Evolutionary conservation across 1,284 basidiomycete genomes (phyloP).

Genomic region (Stereum hirsutum): DNA sequence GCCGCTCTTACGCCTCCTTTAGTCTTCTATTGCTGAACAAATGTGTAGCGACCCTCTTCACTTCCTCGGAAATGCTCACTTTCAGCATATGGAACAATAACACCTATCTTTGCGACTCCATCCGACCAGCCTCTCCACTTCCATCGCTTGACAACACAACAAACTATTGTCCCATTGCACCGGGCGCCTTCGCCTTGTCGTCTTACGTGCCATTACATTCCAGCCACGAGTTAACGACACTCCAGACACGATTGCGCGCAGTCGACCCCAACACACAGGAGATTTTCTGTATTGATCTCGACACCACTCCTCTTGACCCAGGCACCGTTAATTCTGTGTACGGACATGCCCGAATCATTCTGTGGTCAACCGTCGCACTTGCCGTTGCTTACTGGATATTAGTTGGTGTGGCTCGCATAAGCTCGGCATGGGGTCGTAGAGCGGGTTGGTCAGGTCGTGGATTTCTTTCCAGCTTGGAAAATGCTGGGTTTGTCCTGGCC

Average conservation of each 20-base stretch:
- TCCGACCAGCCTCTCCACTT: constrained; percentile 69
- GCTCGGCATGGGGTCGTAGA: constrained; percentile 76
- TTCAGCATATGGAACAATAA: constrained; percentile 63
- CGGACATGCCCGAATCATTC: constrained; percentile 69
- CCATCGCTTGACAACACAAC: constrained; percentile 33
- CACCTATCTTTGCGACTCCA: constrained; percentile 64
- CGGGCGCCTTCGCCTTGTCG: constrained; percentile 78
- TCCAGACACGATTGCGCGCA: constrained; percentile 78
- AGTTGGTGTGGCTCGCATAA: constrained; percentile 71
- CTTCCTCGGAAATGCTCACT: constrained; percentile 71
- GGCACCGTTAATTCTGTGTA: constrained; percentile 41
- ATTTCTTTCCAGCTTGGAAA: constrained; percentile 63
- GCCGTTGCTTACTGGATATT: constrained; percentile 77
- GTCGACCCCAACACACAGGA: constrained; percentile 79
- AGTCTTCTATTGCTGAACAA: constrained; percentile 5
- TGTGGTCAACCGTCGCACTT: constrained; percentile 77
- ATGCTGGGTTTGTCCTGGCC: constrained; percentile 80
- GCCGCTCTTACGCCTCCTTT: constrained; percentile 15
- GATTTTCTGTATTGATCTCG: constrained; percentile 75
- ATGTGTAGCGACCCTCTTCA: constrained; percentile 72
- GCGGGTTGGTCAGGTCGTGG: constrained; percentile 47
- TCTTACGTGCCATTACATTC: constrained; percentile 64
- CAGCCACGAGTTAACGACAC: constrained; percentile 72
- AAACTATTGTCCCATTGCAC: constrained; percentile 61
- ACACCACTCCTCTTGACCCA: constrained; percentile 69